Conservation (phyloP, 805 yeast genomes). For the Jamesozyma spencerorum region DNA sequence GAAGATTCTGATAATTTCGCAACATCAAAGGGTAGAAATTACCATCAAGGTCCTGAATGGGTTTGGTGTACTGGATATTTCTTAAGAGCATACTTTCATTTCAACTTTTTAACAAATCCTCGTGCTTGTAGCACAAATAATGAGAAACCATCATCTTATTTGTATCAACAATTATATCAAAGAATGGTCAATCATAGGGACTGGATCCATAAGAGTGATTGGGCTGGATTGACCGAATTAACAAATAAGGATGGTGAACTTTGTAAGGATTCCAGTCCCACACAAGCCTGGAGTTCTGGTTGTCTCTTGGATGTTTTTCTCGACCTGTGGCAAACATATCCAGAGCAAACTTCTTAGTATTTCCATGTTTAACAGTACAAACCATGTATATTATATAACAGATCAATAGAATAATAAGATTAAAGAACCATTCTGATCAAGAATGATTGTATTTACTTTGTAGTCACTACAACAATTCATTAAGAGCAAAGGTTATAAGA, state of each 20-base stretch:
- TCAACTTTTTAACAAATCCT: conserved; percentile 37
- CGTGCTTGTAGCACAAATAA: conserved; percentile 27
- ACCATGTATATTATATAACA: too few relatives aligned
- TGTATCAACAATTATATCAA: conserved; percentile 49
- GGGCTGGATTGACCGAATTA: conserved; percentile 92
- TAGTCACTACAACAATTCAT: too few relatives aligned
- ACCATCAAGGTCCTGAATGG: conserved; percentile 99
- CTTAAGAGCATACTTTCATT: conserved; percentile 60
- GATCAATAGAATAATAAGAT: too few relatives aligned
- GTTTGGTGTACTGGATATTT: conserved; percentile 87
- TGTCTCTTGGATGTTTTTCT: conserved; percentile 72
- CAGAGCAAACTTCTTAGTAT: neutral
- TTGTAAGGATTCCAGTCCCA: conserved; percentile 83
- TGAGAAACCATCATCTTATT: conserved; percentile 37
- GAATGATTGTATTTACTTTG: too few relatives aligned
- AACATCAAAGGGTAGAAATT: conserved; percentile 89
- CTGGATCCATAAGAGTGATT: conserved; percentile 67
- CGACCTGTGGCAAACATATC: conserved; percentile 41
- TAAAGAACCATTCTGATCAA: too few relatives aligned
- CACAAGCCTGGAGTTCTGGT: conserved; percentile 94
- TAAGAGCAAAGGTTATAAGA: too few relatives aligned
- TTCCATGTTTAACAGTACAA: too few relatives aligned
- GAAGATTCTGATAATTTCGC: conserved; percentile 81
- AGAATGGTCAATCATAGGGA: conserved; percentile 55
- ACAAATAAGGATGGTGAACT: conserved; percentile 79